Evolutionary conservation across 805 yeast species (phyloP).

Genomic region (Yarrowia sp.): DNA sequence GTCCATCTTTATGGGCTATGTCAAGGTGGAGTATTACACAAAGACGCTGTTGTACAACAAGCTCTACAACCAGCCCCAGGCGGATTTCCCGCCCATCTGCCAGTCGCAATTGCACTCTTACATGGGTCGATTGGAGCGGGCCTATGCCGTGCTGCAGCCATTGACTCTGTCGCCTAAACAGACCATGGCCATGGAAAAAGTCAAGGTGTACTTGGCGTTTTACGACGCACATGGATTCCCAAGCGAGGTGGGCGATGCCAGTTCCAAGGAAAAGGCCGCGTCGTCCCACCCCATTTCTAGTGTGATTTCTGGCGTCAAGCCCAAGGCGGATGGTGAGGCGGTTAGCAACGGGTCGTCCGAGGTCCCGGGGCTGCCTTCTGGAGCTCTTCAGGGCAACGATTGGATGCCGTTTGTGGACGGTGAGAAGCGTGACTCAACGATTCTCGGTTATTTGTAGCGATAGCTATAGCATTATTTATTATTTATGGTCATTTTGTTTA

Average conservation of each 20-base stretch:
- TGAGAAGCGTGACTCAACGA: conserved; percentile 10
- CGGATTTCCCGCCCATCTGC: background rate
- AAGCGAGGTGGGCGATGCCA: background rate
- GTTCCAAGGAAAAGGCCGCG: background rate
- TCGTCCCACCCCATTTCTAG: background rate
- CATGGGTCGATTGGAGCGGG: conserved; percentile 1
- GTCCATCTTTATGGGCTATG: conserved; percentile 16
- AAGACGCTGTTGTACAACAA: background rate
- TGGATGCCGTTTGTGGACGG: conserved; percentile 8
- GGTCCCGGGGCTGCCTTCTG: background rate
- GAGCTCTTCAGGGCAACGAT: background rate
- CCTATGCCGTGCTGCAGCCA: background rate
- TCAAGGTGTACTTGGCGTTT: conserved; percentile 6
- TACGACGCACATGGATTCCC: conserved; percentile 23
- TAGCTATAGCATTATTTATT: background rate
- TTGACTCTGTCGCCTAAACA: background rate
- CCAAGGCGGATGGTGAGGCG: background rate
- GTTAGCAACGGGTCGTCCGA: background rate
- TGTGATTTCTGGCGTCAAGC: background rate
- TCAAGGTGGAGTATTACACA: conserved; percentile 18
- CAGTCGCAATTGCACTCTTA: conserved; percentile 1
- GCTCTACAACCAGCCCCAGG: background rate
- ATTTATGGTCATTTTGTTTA: too few species aligned
- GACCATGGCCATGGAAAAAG: conserved; percentile 10
- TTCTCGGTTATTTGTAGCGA: conserved; percentile 9